These are phyloP conservation scores for Nematodospora anomalae DNA, from an alignment of 1,139 yeast species.

Conservation along the genomic window DNA sequence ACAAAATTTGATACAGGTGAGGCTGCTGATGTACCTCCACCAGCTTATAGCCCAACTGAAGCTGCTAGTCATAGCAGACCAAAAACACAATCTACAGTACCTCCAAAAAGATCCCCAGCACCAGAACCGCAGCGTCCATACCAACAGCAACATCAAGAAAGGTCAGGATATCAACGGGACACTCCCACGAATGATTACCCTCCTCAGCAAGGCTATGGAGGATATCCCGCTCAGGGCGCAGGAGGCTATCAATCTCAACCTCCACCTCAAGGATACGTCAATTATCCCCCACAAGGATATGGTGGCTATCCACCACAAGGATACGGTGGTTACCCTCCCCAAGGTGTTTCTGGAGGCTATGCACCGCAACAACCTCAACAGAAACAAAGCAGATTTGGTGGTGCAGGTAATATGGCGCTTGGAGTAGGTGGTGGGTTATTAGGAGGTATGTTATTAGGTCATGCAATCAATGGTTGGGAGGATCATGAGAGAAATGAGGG, in stretches of 20 bases:
- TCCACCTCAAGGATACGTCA: conserved; percentile 18
- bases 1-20: conserved; percentile 37
- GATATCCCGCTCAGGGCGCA: conserved; percentile 13
- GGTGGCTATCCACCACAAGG: conserved; percentile 25
- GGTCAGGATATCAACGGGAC: not conserved
- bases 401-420: conserved; percentile 52
- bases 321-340: conserved; percentile 21
- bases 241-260: conserved; percentile 18
- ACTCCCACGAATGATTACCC: not conserved
- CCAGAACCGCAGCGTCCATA: conserved; percentile 9
- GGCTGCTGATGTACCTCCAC: conserved; percentile 29
- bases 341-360: conserved; percentile 16
- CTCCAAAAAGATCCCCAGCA: too few relatives aligned
- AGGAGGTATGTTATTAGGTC: conserved; percentile 68
- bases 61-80: conserved; percentile 11
- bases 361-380: conserved; percentile 20
- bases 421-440: conserved; percentile 83
- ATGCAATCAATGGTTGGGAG: conserved; percentile 33
- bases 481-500: conserved; percentile 28
- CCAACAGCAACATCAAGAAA: conserved; percentile 12
- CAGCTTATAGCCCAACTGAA: conserved; percentile 31
- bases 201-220: conserved; percentile 15
- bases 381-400: conserved; percentile 17
- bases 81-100: conserved; percentile 5
- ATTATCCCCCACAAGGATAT: conserved; percentile 19